Evolutionary conservation across 2,329 filamentous ascomycete genomes (phyloP), one percentile per base, ranked within the genome.

Genomic region (Ampelomyces quisqualis): DNA sequence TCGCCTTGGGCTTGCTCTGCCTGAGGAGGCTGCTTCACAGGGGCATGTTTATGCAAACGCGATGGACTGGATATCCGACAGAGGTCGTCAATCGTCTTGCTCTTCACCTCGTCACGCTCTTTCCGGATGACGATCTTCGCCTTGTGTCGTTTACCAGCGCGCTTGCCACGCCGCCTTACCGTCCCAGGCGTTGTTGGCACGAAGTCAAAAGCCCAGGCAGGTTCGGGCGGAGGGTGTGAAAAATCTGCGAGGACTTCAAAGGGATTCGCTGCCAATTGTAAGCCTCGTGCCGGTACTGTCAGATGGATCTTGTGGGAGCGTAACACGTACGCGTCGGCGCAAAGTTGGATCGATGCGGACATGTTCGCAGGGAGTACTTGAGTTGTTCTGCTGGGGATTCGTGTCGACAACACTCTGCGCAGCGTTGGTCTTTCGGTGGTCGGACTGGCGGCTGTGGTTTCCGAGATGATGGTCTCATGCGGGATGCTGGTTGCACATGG

Each of bases 171-270:
- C 35, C 47, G 49, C 34, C 41, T 47, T 15, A 30, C 18, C 20
- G 17, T 28, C 4, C 36, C 10, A 20, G 23, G 35, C 7, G 50
- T 22, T 4, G 45, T 44, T 6, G 51, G 43, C 6, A 36, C 21
- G 24, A 58, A 51, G 28, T 60, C 54, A 34, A 59, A 54, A 8
- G 43, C 24, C 50, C 40, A 56, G 7, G 51, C 46, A 29, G 49
- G 49, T n/a, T 54, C 45, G n/a, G 46, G 40, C 5, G 55, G 31
- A 14, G 51, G 38, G 11, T 49, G 52, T 7, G 54, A 42, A 15
- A 55, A 45, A 6, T 56, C 53, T 9, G 55, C 55, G 14, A 64
- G 48, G 19, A 62, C 33, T 28, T 57, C 58, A 43, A 65, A 63
- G 4, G 47, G 58, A 23, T 64, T 65, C n/a, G 43, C 62, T 67